A percentile compares a stretch with the other conserved stretches of the same genome.
phyloP scores from a whole-genome alignment of 768 basidiomycete species.

The Phaeotremella skinneri region DNA sequence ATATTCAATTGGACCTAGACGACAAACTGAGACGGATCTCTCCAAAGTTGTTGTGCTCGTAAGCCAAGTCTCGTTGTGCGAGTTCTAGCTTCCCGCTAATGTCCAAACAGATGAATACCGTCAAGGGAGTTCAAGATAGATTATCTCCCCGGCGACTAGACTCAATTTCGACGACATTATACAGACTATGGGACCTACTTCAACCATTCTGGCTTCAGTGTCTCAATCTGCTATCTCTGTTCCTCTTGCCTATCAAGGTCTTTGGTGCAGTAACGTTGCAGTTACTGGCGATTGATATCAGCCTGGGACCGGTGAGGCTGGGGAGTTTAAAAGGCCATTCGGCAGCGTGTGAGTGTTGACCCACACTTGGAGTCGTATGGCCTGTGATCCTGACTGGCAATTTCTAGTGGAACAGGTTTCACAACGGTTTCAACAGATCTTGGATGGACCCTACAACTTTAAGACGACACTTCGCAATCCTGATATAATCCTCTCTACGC shows the following conservation, averaged over 20 bases:
- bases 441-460: conserved; percentile 55
- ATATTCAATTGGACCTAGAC: conserved; percentile 11
- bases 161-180: too few species aligned
- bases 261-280: not conserved
- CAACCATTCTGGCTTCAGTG: too few species aligned
- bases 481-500: conserved; percentile 51
- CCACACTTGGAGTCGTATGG: not conserved
- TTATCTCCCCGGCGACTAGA: too few species aligned
- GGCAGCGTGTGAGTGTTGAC: not conserved
- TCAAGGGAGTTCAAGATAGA: not conserved
- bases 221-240: too few species aligned
- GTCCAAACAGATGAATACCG: not conserved
- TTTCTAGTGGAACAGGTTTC: conserved; percentile 67
- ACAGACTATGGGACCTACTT: too few species aligned
- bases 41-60: not conserved
- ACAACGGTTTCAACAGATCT: conserved; percentile 59
- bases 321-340: not conserved
- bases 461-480: conserved; percentile 38
- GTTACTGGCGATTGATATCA: not conserved
- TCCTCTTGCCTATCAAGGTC: too few species aligned
- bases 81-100: not conserved
- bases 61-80: not conserved
- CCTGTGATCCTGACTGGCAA: not conserved
- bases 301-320: not conserved
- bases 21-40: conserved; percentile 3